Evolutionary conservation across 345 rosid genomes (phyloP).

Genomic region (Sisymbrium altissimum): DNA sequence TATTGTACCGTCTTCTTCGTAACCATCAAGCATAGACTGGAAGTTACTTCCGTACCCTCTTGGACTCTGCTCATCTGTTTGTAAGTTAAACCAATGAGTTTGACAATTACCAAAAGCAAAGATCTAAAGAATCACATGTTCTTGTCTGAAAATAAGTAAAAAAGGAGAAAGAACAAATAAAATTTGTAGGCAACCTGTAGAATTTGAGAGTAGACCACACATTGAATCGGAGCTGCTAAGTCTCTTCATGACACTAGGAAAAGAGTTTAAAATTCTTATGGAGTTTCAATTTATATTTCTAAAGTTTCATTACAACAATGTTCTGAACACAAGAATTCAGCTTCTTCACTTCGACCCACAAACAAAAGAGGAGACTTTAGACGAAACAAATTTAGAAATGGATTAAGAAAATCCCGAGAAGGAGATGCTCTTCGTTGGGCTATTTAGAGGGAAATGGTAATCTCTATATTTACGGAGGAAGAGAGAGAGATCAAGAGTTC

Average conservation of each 20-base stretch:
- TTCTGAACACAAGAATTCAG: slow-evolving; percentile 27
- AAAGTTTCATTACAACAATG: slow-evolving; percentile 16
- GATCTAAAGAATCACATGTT: not conserved
- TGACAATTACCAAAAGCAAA: not conserved
- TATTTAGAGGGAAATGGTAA: not conserved
- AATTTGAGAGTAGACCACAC: slow-evolving; percentile 75
- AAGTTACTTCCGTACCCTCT: slow-evolving; percentile 58
- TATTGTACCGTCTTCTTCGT: slow-evolving; percentile 67
- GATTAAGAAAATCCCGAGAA: not conserved
- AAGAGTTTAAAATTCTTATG: not conserved
- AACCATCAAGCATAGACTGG: slow-evolving; percentile 73
- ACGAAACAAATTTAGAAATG: not conserved
- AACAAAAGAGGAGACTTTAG: slow-evolving; percentile 7
- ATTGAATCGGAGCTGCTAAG: slow-evolving; percentile 81
- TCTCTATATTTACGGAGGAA: not conserved
- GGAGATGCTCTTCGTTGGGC: slow-evolving; percentile 1
- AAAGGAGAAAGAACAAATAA: not conserved
- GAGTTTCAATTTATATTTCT: not conserved
- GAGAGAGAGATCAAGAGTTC: slow-evolving; percentile 1
- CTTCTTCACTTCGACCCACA: slow-evolving; percentile 40
- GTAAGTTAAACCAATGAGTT: not conserved
- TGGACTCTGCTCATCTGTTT: slow-evolving; percentile 68
- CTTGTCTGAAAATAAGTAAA: slow-evolving; percentile 24
- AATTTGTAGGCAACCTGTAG: slow-evolving; percentile 47
- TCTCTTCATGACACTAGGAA: slow-evolving; percentile 59